phyloP scores from a whole-genome alignment of 176 grass and related monocot genomes.

The Guadua angustifolia region DNA sequence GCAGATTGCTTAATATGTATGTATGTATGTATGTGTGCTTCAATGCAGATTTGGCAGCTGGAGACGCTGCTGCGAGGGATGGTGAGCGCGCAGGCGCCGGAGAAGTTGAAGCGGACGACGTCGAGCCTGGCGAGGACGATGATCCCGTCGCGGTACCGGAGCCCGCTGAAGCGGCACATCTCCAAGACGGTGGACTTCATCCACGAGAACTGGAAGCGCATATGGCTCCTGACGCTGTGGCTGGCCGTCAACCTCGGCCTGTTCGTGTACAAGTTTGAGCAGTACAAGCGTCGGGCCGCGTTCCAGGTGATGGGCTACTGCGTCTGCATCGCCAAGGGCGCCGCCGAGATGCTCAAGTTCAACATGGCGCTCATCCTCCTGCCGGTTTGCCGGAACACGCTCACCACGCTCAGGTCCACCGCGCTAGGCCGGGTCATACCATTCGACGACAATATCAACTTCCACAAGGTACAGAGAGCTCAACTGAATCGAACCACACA shows the following conservation, averaged over 20 bases:
- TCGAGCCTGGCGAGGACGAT: conserved; percentile 85
- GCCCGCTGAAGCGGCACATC: conserved; percentile 59
- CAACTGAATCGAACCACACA: background rate
- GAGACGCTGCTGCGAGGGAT: conserved; percentile 84
- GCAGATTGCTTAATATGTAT: background rate
- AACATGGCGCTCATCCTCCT: conserved; percentile 99
- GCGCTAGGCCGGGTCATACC: conserved; percentile 67
- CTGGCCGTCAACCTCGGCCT: conserved; percentile 60
- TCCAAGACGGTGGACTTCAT: conserved; percentile 74
- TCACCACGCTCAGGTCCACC: conserved; percentile 82
- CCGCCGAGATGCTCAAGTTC: conserved; percentile 88
- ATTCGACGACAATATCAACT: conserved; percentile 99
- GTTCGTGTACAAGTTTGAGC: conserved; percentile 84
- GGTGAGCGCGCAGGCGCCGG: conserved; percentile 72
- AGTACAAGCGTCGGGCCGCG: conserved; percentile 67
- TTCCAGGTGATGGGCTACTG: conserved; percentile 97
- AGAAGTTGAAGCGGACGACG: conserved; percentile 62
- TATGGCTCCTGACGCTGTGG: conserved; percentile 85
- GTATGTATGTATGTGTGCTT: background rate
- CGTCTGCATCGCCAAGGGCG: conserved; percentile 91
- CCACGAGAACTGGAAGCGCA: conserved; percentile 95
- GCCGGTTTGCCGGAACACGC: conserved; percentile 90
- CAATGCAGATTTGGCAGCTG: conserved; percentile 84
- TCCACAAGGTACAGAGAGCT: conserved; percentile 74
- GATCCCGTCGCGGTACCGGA: conserved; percentile 75